Evolutionary conservation across 805 yeast species (phyloP).

Genomic region (Saccharomycopsis oosterbeekiorum): DNA sequence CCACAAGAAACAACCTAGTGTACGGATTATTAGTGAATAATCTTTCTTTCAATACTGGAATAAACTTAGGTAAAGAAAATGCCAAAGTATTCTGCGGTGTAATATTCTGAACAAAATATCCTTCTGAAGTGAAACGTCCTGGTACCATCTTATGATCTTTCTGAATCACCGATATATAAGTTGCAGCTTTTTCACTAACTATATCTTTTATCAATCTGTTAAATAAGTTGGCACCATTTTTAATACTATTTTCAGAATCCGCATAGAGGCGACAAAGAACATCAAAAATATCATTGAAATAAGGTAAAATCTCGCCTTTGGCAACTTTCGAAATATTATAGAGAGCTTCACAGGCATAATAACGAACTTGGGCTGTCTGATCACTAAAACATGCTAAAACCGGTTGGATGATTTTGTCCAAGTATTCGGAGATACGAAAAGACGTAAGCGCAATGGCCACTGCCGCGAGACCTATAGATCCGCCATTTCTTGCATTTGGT

Average conservation of each 20-base stretch:
- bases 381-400: slow-evolving; percentile 94
- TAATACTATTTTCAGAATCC: slow-evolving; percentile 83
- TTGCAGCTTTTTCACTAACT: slow-evolving; percentile 88
- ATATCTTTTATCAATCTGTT: slow-evolving; percentile 89
- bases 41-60: slow-evolving; percentile 84
- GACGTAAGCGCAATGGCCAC: slow-evolving; percentile 88
- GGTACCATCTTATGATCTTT: slow-evolving; percentile 34
- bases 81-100: slow-evolving; percentile 53
- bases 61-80: slow-evolving; percentile 76
- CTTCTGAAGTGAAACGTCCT: slow-evolving; percentile 41
- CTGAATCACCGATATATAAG: slow-evolving; percentile 67
- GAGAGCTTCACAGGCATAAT: slow-evolving; percentile 92
- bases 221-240: slow-evolving; percentile 89
- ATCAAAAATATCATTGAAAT: slow-evolving; percentile 92
- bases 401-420: slow-evolving; percentile 84
- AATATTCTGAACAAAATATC: slow-evolving; percentile 51
- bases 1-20: slow-evolving; percentile 81
- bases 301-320: slow-evolving; percentile 82
- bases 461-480: slow-evolving; percentile 90
- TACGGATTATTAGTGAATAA: slow-evolving; percentile 89
- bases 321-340: slow-evolving; percentile 96
- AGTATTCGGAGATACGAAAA: slow-evolving; percentile 69
- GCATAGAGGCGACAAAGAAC: slow-evolving; percentile 83
- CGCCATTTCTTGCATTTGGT: slow-evolving; percentile 88
- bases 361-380: slow-evolving; percentile 93